A percentile compares a stretch with the other conserved stretches of the same genome.
Conservation (phyloP, 2,329 filamentous ascomycete genomes). For the Pezicula neosporulosa region DNA sequence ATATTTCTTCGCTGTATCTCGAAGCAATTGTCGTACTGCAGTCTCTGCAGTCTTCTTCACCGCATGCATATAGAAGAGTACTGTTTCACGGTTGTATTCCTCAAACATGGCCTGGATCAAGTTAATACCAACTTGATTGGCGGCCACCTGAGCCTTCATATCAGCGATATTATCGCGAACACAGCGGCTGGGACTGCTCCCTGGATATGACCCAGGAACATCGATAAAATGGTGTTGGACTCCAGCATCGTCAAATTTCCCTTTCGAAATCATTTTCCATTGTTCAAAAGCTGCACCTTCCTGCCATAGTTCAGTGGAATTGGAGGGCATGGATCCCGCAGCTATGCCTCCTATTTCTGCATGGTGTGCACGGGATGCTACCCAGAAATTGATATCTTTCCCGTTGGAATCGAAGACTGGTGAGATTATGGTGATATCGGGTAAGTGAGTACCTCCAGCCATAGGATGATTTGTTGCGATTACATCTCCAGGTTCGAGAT, state of each 20-base stretch:
- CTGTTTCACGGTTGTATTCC: constrained; percentile 70
- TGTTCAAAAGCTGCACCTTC: constrained; percentile 59
- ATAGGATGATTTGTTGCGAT: constrained; percentile 78
- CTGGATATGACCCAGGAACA: constrained; percentile 68
- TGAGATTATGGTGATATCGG: constrained; percentile 77
- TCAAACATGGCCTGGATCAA: constrained; percentile 68
- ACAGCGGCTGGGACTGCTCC: constrained; percentile 72
- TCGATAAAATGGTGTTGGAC: constrained; percentile 66
- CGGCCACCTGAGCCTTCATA: constrained; percentile 77
- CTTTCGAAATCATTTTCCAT: constrained; percentile 68
- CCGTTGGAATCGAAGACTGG: constrained; percentile 61
- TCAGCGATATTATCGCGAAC: constrained; percentile 80
- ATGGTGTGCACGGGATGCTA: constrained; percentile 72
- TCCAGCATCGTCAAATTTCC: constrained; percentile 70
- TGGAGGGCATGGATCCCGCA: constrained; percentile 77
- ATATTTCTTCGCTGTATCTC: constrained; percentile 38
- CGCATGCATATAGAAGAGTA: constrained; percentile 75
- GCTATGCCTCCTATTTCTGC: constrained; percentile 81
- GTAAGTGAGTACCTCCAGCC: constrained; percentile 72
- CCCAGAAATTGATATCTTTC: constrained; percentile 76
- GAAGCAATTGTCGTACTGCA: neutral
- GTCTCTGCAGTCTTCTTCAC: constrained; percentile 38
- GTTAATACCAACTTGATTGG: constrained; percentile 77
- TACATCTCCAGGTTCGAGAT: constrained; percentile 73
- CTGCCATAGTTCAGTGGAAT: constrained; percentile 61